Conservation (phyloP, 352 stramenopile genomes). For the Globisporangium yorkense region DNA sequence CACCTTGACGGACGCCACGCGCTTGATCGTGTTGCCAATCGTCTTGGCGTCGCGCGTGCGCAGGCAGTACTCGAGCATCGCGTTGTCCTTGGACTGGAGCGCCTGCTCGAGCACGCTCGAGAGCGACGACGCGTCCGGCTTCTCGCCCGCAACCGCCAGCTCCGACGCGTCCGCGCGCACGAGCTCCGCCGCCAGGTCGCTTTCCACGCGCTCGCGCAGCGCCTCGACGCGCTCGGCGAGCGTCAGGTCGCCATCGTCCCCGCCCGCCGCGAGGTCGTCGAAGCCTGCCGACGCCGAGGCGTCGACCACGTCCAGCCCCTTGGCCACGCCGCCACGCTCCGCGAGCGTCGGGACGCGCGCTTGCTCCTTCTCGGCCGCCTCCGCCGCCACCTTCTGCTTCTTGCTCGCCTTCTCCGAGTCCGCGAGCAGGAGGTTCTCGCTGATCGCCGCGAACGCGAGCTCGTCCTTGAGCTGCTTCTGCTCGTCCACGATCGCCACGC, state of each 20-base stretch:
- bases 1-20: slow-evolving; percentile 67
- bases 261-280: slow-evolving; percentile 41
- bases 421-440: slow-evolving; percentile 56
- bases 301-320: slow-evolving; percentile 55
- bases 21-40: slow-evolving; percentile 68
- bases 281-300: slow-evolving; percentile 32
- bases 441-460: slow-evolving; percentile 52
- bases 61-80: slow-evolving; percentile 80
- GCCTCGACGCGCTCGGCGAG: slow-evolving; percentile 73
- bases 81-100: slow-evolving; percentile 83
- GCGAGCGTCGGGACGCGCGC: slow-evolving; percentile 69
- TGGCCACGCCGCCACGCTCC: slow-evolving; percentile 51
- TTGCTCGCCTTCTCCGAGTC: slow-evolving; percentile 42
- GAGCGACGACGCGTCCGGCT: slow-evolving; percentile 79
- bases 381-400: slow-evolving; percentile 48
- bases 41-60: slow-evolving; percentile 73
- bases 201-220: slow-evolving; percentile 69
- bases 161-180: slow-evolving; percentile 37
- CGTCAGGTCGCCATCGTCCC: slow-evolving; percentile 53
- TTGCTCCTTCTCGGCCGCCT: slow-evolving; percentile 37
- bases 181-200: slow-evolving; percentile 58
- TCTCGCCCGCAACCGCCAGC: slow-evolving; percentile 24
- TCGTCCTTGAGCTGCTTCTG: slow-evolving; percentile 49
- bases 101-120: slow-evolving; percentile 79
- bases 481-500: slow-evolving; percentile 50